These are phyloP conservation scores for Rhodomyrtus tomentosa DNA, from an alignment of 345 rosid genomes.

Conservation along the genomic window DNA sequence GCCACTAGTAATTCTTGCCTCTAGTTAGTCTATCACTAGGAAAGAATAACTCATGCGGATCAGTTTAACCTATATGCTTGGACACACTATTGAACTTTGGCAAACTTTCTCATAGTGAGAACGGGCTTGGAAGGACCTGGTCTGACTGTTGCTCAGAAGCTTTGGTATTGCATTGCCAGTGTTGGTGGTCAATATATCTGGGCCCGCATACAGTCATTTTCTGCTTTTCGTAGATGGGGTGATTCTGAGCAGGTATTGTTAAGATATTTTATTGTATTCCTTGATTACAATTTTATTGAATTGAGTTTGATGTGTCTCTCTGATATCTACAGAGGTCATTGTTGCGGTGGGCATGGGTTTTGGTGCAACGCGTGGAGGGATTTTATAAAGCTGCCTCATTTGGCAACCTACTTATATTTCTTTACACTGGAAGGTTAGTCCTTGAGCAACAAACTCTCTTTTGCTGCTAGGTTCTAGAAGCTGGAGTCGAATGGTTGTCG, in stretches of 20 bases:
- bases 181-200: slow-evolving; percentile 96
- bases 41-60: neutral
- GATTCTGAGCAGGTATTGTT: slow-evolving; percentile 70
- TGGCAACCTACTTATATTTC: slow-evolving; percentile 79
- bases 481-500: neutral
- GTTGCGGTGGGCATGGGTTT: slow-evolving; percentile 69
- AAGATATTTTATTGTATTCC: neutral
- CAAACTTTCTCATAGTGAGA: slow-evolving; percentile 34
- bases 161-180: slow-evolving; percentile 81
- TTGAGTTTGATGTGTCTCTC: neutral
- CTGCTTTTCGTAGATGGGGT: slow-evolving; percentile 98
- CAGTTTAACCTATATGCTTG: neutral
- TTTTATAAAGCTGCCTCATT: slow-evolving; percentile 86
- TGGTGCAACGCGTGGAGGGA: slow-evolving; percentile 72
- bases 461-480: neutral
- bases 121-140: slow-evolving; percentile 97
- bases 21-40: neutral
- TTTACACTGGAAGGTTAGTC: slow-evolving; percentile 77
- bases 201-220: slow-evolving; percentile 84
- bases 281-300: neutral
- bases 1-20: neutral
- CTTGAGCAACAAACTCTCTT: neutral
- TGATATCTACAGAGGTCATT: slow-evolving; percentile 59
- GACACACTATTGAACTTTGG: neutral
- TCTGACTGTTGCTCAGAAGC: slow-evolving; percentile 70